phyloP scores from a whole-genome alignment of 2,329 filamentous ascomycete genomes.

The Fusarium sublunatum region DNA sequence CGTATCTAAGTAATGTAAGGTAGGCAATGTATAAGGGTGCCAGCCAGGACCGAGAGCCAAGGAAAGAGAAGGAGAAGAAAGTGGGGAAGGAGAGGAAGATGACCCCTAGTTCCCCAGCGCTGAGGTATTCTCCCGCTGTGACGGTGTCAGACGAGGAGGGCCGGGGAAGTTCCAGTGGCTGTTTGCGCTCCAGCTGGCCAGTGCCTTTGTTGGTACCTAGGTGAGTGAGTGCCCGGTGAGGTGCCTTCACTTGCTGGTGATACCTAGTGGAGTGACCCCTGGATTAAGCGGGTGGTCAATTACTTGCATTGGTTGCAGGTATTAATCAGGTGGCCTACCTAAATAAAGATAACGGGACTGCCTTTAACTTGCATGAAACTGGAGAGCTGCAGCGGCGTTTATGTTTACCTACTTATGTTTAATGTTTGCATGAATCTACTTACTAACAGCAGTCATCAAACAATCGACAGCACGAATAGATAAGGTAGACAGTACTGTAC shows the following conservation, averaged over 20 bases:
- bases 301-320: conserved; percentile 20
- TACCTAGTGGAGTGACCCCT: conserved; percentile 21
- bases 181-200: conserved; percentile 19
- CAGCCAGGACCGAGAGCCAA: conserved; percentile 31
- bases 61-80: conserved; percentile 38
- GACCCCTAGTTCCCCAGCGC: conserved; percentile 32
- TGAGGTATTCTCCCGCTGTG: conserved; percentile 28
- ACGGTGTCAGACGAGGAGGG: conserved; percentile 32
- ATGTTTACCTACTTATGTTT: not conserved
- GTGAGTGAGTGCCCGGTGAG: too few relatives aligned
- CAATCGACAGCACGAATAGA: not conserved
- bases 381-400: conserved; percentile 3
- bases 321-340: not conserved
- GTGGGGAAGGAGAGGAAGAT: conserved; percentile 43
- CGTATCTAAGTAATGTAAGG: conserved; percentile 33
- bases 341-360: too few relatives aligned
- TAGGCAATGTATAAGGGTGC: conserved; percentile 21
- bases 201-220: conserved; percentile 1
- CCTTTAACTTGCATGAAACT: conserved; percentile 19
- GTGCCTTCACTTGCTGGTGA: not conserved
- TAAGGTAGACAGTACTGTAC: too few relatives aligned
- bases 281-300: conserved; percentile 17
- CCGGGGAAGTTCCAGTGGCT: conserved; percentile 32
- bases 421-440: not conserved
- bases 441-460: too few relatives aligned